Conservation (phyloP, 1,139 yeast species). For the Scheffersomyces cryptocercus region DNA sequence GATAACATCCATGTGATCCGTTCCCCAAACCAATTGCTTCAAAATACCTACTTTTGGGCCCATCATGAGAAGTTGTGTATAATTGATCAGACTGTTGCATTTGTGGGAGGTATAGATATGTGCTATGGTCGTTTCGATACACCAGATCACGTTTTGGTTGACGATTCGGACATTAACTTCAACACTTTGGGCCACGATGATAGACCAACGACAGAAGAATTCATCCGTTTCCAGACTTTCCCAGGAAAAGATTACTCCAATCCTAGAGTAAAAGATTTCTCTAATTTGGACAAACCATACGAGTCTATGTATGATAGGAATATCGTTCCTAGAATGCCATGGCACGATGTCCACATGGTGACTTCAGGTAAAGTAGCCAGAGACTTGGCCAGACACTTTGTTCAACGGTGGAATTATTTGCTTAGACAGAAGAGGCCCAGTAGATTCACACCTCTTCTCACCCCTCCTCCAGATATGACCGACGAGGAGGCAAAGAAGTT, state of each 20-base stretch:
- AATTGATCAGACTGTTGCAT: slow-evolving; percentile 85
- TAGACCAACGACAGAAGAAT: slow-evolving; percentile 32
- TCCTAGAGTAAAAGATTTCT: slow-evolving; percentile 89
- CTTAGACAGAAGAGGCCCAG: slow-evolving; percentile 93
- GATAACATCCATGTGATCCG: slow-evolving; percentile 87
- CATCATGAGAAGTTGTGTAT: slow-evolving; percentile 94
- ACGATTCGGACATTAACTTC: slow-evolving; percentile 58
- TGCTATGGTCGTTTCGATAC: slow-evolving; percentile 97
- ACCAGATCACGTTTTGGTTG: slow-evolving; percentile 88
- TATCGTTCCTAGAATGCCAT: slow-evolving; percentile 90
- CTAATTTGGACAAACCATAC: slow-evolving; percentile 77
- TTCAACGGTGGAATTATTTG: slow-evolving; percentile 95
- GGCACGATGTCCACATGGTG: slow-evolving; percentile 99
- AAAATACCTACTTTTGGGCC: slow-evolving; percentile 97
- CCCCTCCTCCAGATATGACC: slow-evolving; percentile 90
- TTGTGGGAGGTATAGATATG: slow-evolving; percentile 92
- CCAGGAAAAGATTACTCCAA: slow-evolving; percentile 98
- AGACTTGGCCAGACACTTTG: slow-evolving; percentile 90
- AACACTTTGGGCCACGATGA: slow-evolving; percentile 30
- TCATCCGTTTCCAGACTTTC: slow-evolving; percentile 64
- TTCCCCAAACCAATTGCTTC: slow-evolving; percentile 93
- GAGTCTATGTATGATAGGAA: slow-evolving; percentile 90
- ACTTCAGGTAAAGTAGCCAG: slow-evolving; percentile 95
- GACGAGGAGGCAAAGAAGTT: slow-evolving; percentile 64
- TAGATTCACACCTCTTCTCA: slow-evolving; percentile 83